Percentiles rank a stretch among this genome's conserved stretches.
phyloP scores from a whole-genome alignment of 305 asterid species.

The Caryopteris hybrid region DNA sequence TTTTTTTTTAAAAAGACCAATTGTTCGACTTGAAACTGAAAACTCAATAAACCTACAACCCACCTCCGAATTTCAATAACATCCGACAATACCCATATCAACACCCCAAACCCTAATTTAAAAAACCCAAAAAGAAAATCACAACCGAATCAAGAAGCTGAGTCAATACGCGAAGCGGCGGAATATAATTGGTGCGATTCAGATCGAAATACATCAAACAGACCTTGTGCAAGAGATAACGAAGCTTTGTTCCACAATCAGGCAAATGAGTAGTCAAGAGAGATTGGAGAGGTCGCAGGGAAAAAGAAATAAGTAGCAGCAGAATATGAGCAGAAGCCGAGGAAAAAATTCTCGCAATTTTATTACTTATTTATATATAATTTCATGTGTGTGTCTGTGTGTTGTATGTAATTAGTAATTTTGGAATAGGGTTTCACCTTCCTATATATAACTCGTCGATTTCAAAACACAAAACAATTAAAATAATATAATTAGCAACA shows the following conservation, averaged over 20 bases:
- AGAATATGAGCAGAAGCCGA: slow-evolving; percentile 33
- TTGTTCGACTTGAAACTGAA: slow-evolving; percentile 16
- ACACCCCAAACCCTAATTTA: slow-evolving; percentile 25
- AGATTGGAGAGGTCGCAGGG: slow-evolving; percentile 31
- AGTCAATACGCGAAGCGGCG: slow-evolving; percentile 1
- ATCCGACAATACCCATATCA: slow-evolving; percentile 10
- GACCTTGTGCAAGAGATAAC: slow-evolving; percentile 21
- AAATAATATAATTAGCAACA: too few relatives aligned
- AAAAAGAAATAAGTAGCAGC: slow-evolving; percentile 18
- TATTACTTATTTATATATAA: slow-evolving; percentile 22
- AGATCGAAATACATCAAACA: slow-evolving; percentile 26
- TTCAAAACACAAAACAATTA: background rate
- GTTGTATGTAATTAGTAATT: background rate
- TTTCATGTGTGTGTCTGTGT: slow-evolving; percentile 5
- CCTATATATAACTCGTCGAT: background rate
- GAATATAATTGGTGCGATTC: slow-evolving; percentile 10
- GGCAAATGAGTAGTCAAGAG: slow-evolving; percentile 29
- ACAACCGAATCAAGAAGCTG: slow-evolving; percentile 13
- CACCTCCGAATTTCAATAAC: slow-evolving; percentile 10
- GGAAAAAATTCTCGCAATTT: slow-evolving; percentile 15
- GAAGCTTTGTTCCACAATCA: slow-evolving; percentile 22
- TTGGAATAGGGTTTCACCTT: slow-evolving; percentile 22
- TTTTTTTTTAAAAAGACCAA: background rate
- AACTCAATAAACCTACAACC: slow-evolving; percentile 18
- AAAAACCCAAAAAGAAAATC: slow-evolving; percentile 11